Evolutionary conservation across 129 eudicot species (phyloP).

Genomic region (Calendula officinalis): DNA sequence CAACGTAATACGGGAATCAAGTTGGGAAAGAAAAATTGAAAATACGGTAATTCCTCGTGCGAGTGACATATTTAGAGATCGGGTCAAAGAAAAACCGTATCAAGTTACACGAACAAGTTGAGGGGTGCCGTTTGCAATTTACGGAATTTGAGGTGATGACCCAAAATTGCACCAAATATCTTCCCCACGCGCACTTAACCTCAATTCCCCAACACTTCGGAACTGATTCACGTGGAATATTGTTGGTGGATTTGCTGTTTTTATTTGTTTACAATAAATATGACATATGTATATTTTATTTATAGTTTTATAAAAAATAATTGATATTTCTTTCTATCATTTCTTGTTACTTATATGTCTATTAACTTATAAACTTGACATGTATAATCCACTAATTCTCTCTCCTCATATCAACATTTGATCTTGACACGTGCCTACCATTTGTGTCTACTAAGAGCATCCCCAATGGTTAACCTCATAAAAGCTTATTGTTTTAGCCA

Average conservation of each 20-base stretch:
- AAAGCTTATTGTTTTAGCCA: too few species aligned
- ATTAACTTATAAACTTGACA: too few species aligned
- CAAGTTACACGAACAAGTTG: slow-evolving; percentile 22
- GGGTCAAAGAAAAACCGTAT: slow-evolving; percentile 29
- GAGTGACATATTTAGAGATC: slow-evolving; percentile 6
- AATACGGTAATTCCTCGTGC: neutral
- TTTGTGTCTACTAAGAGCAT: too few species aligned
- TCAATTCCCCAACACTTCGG: slow-evolving; percentile 6
- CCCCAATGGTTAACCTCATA: too few species aligned
- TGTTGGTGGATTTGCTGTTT: neutral
- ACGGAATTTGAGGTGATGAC: slow-evolving; percentile 25
- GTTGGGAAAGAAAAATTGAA: slow-evolving; percentile 19
- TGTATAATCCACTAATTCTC: too few species aligned
- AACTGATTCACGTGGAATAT: neutral
- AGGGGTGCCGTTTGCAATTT: slow-evolving; percentile 31
- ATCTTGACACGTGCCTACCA: too few species aligned
- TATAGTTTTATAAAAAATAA: too few species aligned
- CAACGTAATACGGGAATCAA: slow-evolving; percentile 12
- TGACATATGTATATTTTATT: too few species aligned
- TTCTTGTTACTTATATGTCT: too few species aligned
- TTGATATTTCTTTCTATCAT: too few species aligned
- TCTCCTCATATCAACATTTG: too few species aligned
- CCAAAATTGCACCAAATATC: neutral
- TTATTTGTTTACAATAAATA: neutral
- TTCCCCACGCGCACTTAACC: neutral